These are phyloP conservation scores for Talaromyces thailandensis DNA, from an alignment of 495 filamentous ascomycete genomes.

Conservation along the genomic window DNA sequence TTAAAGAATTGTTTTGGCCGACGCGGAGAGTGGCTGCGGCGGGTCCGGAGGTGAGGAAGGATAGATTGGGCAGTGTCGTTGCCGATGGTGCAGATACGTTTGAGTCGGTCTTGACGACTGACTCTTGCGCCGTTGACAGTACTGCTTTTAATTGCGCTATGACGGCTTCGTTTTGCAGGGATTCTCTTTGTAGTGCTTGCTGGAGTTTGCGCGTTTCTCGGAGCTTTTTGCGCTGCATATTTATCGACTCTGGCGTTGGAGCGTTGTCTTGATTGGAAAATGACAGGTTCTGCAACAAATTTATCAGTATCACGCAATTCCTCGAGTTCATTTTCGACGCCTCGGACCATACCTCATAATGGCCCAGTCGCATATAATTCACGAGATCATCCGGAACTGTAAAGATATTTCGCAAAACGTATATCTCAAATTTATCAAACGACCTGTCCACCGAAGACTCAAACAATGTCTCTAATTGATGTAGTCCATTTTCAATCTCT, in stretches of 20 bases:
- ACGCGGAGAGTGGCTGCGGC: slow-evolving; percentile 38
- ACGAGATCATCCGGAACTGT: slow-evolving; percentile 64
- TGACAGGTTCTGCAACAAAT: slow-evolving; percentile 22
- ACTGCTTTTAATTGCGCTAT: slow-evolving; percentile 57
- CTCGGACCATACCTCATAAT: slow-evolving; percentile 63
- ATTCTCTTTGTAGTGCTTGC: slow-evolving; percentile 62
- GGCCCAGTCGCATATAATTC: slow-evolving; percentile 68
- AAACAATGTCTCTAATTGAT: slow-evolving; percentile 93
- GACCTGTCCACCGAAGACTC: slow-evolving; percentile 66
- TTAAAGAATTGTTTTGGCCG: slow-evolving; percentile 40
- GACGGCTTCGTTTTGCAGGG: slow-evolving; percentile 63
- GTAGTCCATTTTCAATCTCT: slow-evolving; percentile 84
- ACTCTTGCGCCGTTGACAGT: slow-evolving; percentile 22
- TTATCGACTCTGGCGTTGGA: slow-evolving; percentile 57
- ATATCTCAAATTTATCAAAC: slow-evolving; percentile 76
- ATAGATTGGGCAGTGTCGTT: slow-evolving; percentile 21
- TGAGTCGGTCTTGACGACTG: slow-evolving; percentile 13
- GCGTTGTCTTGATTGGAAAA: slow-evolving; percentile 22
- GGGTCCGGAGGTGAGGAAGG: slow-evolving; percentile 43
- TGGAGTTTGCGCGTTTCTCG: slow-evolving; percentile 77
- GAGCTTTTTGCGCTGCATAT: slow-evolving; percentile 62
- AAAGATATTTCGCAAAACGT: slow-evolving; percentile 80
- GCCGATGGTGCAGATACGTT: slow-evolving; percentile 6
- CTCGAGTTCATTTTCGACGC: neutral
- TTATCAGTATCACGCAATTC: neutral